Conservation (phyloP, 305 asterid genomes). For the Fraxinus dipetala region DNA sequence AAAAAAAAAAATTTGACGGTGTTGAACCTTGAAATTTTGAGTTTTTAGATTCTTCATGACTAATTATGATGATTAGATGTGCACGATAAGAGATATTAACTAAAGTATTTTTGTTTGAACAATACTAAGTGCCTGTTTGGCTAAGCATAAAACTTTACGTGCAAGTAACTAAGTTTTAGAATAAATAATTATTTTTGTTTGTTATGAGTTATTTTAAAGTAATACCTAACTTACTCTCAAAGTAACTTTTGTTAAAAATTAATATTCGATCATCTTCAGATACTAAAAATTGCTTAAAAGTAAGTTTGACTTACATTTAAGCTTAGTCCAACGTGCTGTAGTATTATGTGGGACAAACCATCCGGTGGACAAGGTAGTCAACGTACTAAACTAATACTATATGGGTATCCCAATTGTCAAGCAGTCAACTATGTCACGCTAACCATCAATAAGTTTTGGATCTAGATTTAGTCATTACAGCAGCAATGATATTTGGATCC, state of each 20-base stretch:
- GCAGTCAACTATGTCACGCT: background rate
- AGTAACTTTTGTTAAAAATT: background rate
- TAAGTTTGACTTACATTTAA: background rate
- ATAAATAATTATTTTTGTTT: background rate
- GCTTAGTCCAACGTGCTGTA: background rate
- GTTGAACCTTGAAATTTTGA: background rate
- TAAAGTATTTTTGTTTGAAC: background rate
- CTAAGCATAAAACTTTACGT: background rate
- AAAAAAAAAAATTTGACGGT: background rate
- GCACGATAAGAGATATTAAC: background rate
- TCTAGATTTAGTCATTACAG: background rate
- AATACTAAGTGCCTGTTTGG: background rate
- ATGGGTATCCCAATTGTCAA: background rate
- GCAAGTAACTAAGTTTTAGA: background rate
- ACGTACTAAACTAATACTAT: background rate
- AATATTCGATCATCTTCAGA: background rate
- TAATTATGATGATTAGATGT: background rate
- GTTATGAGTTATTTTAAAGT: background rate
- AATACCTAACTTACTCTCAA: background rate
- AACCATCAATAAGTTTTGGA: background rate
- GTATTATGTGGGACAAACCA: background rate
- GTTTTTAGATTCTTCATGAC: background rate
- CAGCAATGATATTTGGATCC: background rate
- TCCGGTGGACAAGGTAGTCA: background rate
- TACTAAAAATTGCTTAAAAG: background rate